These are phyloP conservation scores for Tubosaeta sp. DNA, from an alignment of 768 basidiomycete species.

Conservation along the genomic window DNA sequence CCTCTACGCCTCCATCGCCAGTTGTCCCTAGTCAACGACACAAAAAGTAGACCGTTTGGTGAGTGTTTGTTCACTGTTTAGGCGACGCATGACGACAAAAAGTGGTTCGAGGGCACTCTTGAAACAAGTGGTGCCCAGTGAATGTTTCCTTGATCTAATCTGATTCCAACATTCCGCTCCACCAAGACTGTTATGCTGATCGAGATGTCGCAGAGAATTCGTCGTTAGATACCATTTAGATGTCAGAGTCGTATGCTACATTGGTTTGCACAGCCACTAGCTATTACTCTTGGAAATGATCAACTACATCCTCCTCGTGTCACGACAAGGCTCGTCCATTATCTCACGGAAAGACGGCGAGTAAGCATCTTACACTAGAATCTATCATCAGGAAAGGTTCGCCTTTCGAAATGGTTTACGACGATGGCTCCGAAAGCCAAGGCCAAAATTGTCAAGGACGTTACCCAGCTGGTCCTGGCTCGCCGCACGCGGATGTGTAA, in stretches of 20 bases:
- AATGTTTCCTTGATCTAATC: conserved; percentile 87
- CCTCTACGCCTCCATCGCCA: background rate
- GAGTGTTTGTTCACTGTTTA: conserved; percentile 7
- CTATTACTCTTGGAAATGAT: conserved; percentile 48
- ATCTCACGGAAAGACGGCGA: conserved; percentile 1
- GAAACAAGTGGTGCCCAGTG: conserved; percentile 48
- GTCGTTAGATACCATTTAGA: background rate
- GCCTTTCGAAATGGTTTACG: conserved; percentile 94
- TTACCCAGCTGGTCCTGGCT: conserved; percentile 87
- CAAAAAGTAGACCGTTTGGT: conserved; percentile 19
- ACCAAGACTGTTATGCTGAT: conserved; percentile 8
- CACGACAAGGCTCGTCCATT: conserved; percentile 70
- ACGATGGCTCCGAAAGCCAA: conserved; percentile 79
- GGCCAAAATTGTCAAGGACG: conserved; percentile 91
- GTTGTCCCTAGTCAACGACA: conserved; percentile 1
- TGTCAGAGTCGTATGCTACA: background rate
- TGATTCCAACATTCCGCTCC: conserved; percentile 40
- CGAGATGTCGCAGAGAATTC: background rate
- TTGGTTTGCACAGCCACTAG: conserved; percentile 24
- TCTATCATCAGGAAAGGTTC: conserved; percentile 68
- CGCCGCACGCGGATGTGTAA: conserved; percentile 92
- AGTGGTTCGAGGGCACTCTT: conserved; percentile 67
- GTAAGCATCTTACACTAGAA: conserved; percentile 8
- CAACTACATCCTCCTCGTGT: conserved; percentile 91
- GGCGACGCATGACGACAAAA: conserved; percentile 61